Evolutionary conservation across 371 early-diverging fungal genomes (phyloP).

Genomic region (Mortierella sp.): DNA sequence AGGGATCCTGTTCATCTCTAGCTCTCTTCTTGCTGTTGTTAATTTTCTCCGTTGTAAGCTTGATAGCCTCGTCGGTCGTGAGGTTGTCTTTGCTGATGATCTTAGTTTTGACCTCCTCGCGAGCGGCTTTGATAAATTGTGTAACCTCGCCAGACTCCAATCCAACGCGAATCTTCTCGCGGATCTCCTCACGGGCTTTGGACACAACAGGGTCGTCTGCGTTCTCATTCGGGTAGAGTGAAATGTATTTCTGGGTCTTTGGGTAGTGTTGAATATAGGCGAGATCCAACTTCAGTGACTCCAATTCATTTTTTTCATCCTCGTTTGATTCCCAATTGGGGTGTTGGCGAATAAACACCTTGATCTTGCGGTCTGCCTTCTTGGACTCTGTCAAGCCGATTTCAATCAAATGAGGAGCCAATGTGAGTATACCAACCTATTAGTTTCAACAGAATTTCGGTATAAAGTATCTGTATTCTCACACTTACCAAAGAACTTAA

Average conservation of each 20-base stretch:
- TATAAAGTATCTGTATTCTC: background rate
- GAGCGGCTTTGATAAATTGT: constrained; percentile 24
- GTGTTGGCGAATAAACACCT: constrained; percentile 40
- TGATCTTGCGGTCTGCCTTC: constrained; percentile 52
- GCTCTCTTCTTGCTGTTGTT: constrained; percentile 37
- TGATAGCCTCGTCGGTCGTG: constrained; percentile 27
- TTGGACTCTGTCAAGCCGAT: constrained; percentile 33
- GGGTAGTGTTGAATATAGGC: constrained; percentile 55
- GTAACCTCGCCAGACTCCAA: constrained; percentile 32
- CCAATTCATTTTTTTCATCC: constrained; percentile 35
- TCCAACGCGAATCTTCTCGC: constrained; percentile 36
- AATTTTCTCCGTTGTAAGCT: constrained; percentile 34
- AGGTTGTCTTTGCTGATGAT: constrained; percentile 32
- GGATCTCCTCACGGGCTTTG: constrained; percentile 33
- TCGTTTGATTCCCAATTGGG: constrained; percentile 34
- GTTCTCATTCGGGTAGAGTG: constrained; percentile 46
- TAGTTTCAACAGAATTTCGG: background rate
- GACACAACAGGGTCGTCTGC: constrained; percentile 25
- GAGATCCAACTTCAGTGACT: constrained; percentile 48
- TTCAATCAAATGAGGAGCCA: background rate
- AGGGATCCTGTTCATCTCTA: constrained; percentile 26
- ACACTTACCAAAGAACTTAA: constrained; percentile 54
- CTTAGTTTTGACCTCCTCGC: constrained; percentile 47
- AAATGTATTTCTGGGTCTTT: constrained; percentile 48
- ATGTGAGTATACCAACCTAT: too few species aligned